Evolutionary conservation across 352 stramenopile genomes (phyloP).

Genomic region (Phytophthora ramorum): DNA sequence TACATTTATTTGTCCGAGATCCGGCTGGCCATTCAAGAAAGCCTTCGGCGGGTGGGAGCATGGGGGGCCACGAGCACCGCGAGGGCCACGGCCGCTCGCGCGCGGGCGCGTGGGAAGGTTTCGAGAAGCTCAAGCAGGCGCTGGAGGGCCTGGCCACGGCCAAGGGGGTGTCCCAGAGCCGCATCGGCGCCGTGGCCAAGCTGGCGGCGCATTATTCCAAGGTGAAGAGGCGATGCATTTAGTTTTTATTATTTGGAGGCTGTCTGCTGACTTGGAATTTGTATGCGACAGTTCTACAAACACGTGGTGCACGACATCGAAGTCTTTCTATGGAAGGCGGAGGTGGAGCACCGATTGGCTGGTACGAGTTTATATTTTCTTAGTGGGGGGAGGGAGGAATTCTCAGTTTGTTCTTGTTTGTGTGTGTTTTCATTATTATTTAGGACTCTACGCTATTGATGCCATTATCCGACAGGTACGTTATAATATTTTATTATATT

Average conservation of each 20-base stretch:
- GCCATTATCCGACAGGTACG: slow-evolving; percentile 81
- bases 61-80: slow-evolving; percentile 46
- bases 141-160: slow-evolving; percentile 71
- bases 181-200: slow-evolving; percentile 74
- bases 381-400: not conserved
- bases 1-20: slow-evolving; percentile 26
- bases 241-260: not conserved
- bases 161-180: slow-evolving; percentile 84
- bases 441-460: slow-evolving; percentile 84
- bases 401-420: slow-evolving; percentile 1
- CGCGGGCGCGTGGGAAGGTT: slow-evolving; percentile 66
- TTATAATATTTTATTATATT: slow-evolving; percentile 2
- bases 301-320: slow-evolving; percentile 89
- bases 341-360: slow-evolving; percentile 82
- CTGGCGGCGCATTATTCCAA: slow-evolving; percentile 77
- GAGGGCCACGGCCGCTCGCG: slow-evolving; percentile 33
- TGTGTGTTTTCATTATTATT: slow-evolving; percentile 6
- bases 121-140: slow-evolving; percentile 69
- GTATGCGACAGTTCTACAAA: slow-evolving; percentile 78
- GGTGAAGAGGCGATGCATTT: slow-evolving; percentile 34
- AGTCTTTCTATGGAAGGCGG: slow-evolving; percentile 84
- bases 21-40: slow-evolving; percentile 41
- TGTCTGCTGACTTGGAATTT: slow-evolving; percentile 25
- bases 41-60: not conserved
- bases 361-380: slow-evolving; percentile 39